Conservation (phyloP, 768 basidiomycete genomes). For the Cystofilobasidium bisporidii region DNA sequence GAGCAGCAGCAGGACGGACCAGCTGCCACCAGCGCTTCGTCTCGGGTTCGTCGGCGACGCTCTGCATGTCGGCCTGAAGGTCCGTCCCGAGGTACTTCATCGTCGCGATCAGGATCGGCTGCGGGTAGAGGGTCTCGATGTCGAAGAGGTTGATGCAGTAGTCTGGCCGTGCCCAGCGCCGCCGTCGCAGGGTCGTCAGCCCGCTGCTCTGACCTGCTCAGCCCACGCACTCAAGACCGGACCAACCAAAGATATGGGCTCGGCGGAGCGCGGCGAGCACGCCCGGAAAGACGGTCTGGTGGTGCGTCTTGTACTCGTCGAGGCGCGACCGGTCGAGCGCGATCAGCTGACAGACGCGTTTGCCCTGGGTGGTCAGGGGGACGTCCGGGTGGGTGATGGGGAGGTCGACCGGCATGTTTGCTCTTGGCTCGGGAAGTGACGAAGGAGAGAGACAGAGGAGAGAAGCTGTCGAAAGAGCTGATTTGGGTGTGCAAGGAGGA, state of each 20-base stretch:
- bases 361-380: conserved; percentile 38
- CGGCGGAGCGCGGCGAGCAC: conserved; percentile 56
- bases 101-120: conserved; percentile 55
- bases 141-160: conserved; percentile 67
- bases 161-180: too few relatives aligned
- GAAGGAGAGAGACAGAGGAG: not conserved
- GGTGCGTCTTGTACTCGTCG: conserved; percentile 46
- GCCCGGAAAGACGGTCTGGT: conserved; percentile 57
- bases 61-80: conserved; percentile 58
- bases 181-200: too few relatives aligned
- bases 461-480: not conserved
- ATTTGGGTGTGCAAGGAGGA: too few relatives aligned
- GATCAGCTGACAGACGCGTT: conserved; percentile 61
- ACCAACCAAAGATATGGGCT: conserved; percentile 49
- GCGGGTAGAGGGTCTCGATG: conserved; percentile 32
- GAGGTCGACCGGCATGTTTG: not conserved
- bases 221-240: too few relatives aligned
- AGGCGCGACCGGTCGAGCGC: conserved; percentile 46
- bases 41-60: conserved; percentile 54
- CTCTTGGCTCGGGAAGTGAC: too few relatives aligned
- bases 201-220: too few relatives aligned
- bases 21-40: conserved; percentile 65
- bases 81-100: conserved; percentile 65
- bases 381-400: conserved; percentile 30
- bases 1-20: conserved; percentile 37